Percentiles rank a stretch among this genome's conserved stretches.
These are phyloP conservation scores for Sporothrix phasma DNA, from an alignment of 2,329 filamentous ascomycete genomes.

Conservation along the genomic window DNA sequence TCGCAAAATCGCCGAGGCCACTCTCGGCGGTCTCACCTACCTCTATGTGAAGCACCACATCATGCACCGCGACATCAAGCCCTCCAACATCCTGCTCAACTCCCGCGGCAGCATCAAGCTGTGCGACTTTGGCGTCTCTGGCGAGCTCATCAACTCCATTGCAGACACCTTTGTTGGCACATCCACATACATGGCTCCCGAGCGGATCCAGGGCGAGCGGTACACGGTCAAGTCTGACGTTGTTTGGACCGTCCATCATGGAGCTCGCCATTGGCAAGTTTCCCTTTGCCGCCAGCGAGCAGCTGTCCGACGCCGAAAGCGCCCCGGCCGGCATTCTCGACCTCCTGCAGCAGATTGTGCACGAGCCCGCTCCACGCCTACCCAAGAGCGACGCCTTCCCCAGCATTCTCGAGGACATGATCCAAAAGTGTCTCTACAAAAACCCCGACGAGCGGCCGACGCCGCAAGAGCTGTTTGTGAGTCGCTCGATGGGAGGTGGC, in stretches of 20 bases:
- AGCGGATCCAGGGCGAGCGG: conserved; percentile 91
- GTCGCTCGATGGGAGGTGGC: conserved; percentile 26
- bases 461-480: conserved; percentile 83
- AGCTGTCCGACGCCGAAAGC: conserved; percentile 61
- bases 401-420: conserved; percentile 88
- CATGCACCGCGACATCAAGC: conserved; percentile 98
- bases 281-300: conserved; percentile 71
- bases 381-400: conserved; percentile 98
- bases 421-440: conserved; percentile 90
- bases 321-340: conserved; percentile 92
- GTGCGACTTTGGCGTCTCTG: conserved; percentile 97
- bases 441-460: conserved; percentile 81
- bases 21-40: conserved; percentile 85
- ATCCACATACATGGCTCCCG: conserved; percentile 98
- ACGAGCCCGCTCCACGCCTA: conserved; percentile 85
- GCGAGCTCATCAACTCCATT: conserved; percentile 93
- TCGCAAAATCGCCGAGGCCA: conserved; percentile 95
- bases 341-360: conserved; percentile 91
- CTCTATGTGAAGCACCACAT: conserved; percentile 93
- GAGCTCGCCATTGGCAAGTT: conserved; percentile 96
- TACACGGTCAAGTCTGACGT: conserved; percentile 98
- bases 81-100: conserved; percentile 94
- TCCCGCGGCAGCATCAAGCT: conserved; percentile 91
- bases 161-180: conserved; percentile 98
- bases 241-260: conserved; percentile 95